These are phyloP conservation scores for Bullera alba DNA, from an alignment of 768 basidiomycete species.

Conservation along the genomic window DNA sequence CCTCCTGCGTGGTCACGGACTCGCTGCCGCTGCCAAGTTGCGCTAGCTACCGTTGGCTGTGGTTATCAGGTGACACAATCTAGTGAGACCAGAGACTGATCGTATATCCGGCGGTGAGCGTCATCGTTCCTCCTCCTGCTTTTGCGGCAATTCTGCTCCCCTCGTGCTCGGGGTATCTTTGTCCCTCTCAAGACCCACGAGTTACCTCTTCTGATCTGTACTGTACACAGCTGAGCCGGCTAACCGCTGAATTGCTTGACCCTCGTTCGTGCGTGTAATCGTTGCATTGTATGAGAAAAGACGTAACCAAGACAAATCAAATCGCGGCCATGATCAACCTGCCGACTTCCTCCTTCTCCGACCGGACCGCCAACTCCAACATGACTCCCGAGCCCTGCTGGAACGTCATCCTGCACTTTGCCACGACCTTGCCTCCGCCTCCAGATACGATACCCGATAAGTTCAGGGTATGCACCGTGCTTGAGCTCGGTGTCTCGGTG, in stretches of 20 bases:
- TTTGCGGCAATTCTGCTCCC: neutral
- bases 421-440: slow-evolving; percentile 92
- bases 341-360: slow-evolving; percentile 80
- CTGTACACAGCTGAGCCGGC: too few relatives aligned
- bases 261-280: too few relatives aligned
- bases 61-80: too few relatives aligned
- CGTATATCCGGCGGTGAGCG: too few relatives aligned
- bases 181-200: too few relatives aligned
- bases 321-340: slow-evolving; percentile 85
- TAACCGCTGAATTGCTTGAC: too few relatives aligned
- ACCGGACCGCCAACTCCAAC: slow-evolving; percentile 80
- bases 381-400: slow-evolving; percentile 84
- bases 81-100: too few relatives aligned
- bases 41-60: too few relatives aligned
- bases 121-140: neutral
- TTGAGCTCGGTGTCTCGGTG: slow-evolving; percentile 69
- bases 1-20: too few relatives aligned
- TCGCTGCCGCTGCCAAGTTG: too few relatives aligned
- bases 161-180: too few relatives aligned
- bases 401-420: slow-evolving; percentile 91
- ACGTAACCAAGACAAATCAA: slow-evolving; percentile 13
- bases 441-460: slow-evolving; percentile 83
- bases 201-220: too few relatives aligned
- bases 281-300: neutral
- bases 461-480: slow-evolving; percentile 88